Percentiles rank a stretch among this genome's conserved stretches.
Evolutionary conservation across 2,329 filamentous ascomycete species (phyloP).

Genomic region (Pyrenophora graminea): DNA sequence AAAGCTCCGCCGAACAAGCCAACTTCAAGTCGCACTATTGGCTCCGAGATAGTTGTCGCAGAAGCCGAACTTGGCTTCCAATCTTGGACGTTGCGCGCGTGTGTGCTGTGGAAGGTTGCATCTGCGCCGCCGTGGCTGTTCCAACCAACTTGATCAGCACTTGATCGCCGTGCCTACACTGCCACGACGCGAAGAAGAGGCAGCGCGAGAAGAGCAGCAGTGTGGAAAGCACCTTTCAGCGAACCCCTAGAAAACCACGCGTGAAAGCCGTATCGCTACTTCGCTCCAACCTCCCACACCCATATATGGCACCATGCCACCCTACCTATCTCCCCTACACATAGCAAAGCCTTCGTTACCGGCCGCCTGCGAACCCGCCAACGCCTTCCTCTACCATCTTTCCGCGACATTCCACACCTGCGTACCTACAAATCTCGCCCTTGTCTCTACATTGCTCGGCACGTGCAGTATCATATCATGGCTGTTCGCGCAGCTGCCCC

Average conservation of each 20-base stretch:
- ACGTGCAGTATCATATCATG: constrained; percentile 67
- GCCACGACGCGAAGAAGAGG: constrained; percentile 4
- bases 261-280: not conserved
- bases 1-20: constrained; percentile 7
- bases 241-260: not conserved
- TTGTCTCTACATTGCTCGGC: constrained; percentile 64
- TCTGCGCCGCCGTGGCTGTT: constrained; percentile 36
- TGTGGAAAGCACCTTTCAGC: not conserved
- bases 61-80: not conserved
- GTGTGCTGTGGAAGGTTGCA: constrained; percentile 8
- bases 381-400: constrained; percentile 59
- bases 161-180: constrained; percentile 25
- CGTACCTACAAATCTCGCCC: constrained; percentile 65
- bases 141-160: constrained; percentile 30
- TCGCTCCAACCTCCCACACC: constrained; percentile 16
- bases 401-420: constrained; percentile 66
- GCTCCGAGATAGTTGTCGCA: not conserved
- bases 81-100: not conserved
- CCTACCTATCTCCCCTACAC: constrained; percentile 38
- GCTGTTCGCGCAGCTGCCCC: constrained; percentile 71
- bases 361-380: constrained; percentile 63
- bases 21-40: constrained; percentile 1
- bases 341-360: constrained; percentile 54
- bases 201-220: not conserved
- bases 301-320: constrained; percentile 41